phyloP scores from a whole-genome alignment of 495 filamentous ascomycete species.

The Tuber calosporum region DNA sequence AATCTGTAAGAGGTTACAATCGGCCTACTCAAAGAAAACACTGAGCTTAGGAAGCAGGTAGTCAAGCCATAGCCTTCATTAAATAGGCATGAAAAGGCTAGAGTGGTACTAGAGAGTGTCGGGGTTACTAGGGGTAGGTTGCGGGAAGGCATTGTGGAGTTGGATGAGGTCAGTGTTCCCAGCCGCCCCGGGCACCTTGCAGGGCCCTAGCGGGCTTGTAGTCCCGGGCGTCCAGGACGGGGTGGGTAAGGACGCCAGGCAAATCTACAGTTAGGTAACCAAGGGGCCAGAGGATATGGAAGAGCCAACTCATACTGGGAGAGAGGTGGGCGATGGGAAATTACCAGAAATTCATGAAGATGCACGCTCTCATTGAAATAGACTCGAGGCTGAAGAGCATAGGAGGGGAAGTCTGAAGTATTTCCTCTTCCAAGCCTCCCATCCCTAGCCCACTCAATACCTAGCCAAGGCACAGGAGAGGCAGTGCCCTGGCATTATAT shows the following conservation, averaged over 20 bases:
- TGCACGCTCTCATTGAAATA: slow-evolving; percentile 28
- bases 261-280: slow-evolving; percentile 23
- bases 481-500: slow-evolving; percentile 15
- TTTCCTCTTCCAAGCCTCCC: slow-evolving; percentile 14
- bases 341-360: slow-evolving; percentile 79
- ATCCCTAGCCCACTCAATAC: slow-evolving; percentile 32
- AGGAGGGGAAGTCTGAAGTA: slow-evolving; percentile 34
- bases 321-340: slow-evolving; percentile 56
- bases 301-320: slow-evolving; percentile 46
- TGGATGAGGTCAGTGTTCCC: slow-evolving; percentile 50
- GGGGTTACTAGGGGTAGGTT: slow-evolving; percentile 61
- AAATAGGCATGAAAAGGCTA: slow-evolving; percentile 49
- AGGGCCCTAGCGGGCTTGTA: too few species aligned
- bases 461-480: slow-evolving; percentile 32
- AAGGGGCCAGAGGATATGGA: slow-evolving; percentile 36
- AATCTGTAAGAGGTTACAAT: slow-evolving; percentile 76
- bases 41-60: slow-evolving; percentile 70
- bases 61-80: slow-evolving; percentile 64
- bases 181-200: too few species aligned
- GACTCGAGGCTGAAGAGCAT: slow-evolving; percentile 27
- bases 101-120: slow-evolving; percentile 50
- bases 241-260: slow-evolving; percentile 24
- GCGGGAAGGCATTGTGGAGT: slow-evolving; percentile 61
- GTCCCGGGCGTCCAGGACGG: too few species aligned
- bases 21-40: slow-evolving; percentile 76